Percentiles rank a stretch among this genome's conserved stretches.
These are phyloP conservation scores for Hericium alpestre DNA, from an alignment of 768 basidiomycete genomes.

Conservation along the genomic window DNA sequence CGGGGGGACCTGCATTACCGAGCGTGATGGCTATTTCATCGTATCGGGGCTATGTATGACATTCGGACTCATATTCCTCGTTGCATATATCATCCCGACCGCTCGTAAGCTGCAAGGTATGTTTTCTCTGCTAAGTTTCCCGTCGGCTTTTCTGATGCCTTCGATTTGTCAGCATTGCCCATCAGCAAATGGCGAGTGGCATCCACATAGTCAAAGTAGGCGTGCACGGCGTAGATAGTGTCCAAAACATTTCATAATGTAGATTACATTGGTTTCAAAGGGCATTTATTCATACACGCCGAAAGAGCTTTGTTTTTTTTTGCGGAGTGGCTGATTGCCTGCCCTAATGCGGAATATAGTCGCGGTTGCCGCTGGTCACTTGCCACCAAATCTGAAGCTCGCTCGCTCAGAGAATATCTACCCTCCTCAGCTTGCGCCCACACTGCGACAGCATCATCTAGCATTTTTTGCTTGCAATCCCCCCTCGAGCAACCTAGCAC, in stretches of 20 bases:
- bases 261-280: not conserved
- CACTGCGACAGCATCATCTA: no score
- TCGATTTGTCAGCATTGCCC: slow-evolving; percentile 41
- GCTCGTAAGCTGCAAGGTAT: slow-evolving; percentile 79
- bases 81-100: slow-evolving; percentile 74
- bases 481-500: slow-evolving; percentile 12
- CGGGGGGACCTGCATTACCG: slow-evolving; percentile 71
- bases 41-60: slow-evolving; percentile 70
- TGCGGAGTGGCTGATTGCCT: not conserved
- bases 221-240: not conserved
- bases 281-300: not conserved
- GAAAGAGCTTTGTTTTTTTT: not conserved
- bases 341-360: not conserved
- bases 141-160: not conserved
- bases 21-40: slow-evolving; percentile 87
- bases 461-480: no score
- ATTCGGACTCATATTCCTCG: slow-evolving; percentile 63
- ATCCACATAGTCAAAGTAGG: not conserved
- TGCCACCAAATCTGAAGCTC: not conserved
- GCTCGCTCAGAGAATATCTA: not conserved
- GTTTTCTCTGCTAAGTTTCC: slow-evolving; percentile 16
- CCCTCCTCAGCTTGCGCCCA: not conserved
- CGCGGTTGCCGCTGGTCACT: not conserved
- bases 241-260: not conserved
- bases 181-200: slow-evolving; percentile 58